phyloP scores from a whole-genome alignment of 106 monocot species.

The Dioscorea alata region DNA sequence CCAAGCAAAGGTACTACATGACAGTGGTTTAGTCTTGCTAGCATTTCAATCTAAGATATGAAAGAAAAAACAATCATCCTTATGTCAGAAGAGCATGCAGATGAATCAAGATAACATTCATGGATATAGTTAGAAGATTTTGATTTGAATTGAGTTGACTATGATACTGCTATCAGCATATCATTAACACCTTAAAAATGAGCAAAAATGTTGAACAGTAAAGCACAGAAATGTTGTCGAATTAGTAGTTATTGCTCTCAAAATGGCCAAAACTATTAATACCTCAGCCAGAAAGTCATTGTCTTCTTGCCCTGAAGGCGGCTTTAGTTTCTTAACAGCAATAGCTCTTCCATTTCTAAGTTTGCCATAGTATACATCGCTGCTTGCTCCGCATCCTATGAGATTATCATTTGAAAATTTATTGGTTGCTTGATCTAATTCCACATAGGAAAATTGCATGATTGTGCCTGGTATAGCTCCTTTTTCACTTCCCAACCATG shows the following conservation, averaged over 20 bases:
- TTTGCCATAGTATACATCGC: conserved; percentile 76
- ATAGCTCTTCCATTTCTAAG: conserved; percentile 61
- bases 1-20: conserved; percentile 89
- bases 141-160: too few relatives aligned
- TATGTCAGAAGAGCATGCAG: too few relatives aligned
- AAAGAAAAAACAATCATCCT: background rate
- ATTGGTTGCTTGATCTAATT: conserved; percentile 76
- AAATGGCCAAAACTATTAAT: background rate
- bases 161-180: too few relatives aligned
- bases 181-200: too few relatives aligned
- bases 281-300: conserved; percentile 76
- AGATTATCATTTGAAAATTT: conserved; percentile 70
- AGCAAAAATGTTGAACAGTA: too few relatives aligned
- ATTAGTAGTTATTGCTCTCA: too few relatives aligned
- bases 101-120: too few relatives aligned
- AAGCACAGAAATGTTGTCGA: too few relatives aligned
- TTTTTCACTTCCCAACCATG: conserved; percentile 28
- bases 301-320: conserved; percentile 31
- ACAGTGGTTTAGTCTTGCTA: conserved; percentile 89
- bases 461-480: conserved; percentile 42
- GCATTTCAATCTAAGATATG: conserved; percentile 62
- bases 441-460: conserved; percentile 62
- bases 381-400: conserved; percentile 77
- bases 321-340: conserved; percentile 78
- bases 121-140: too few relatives aligned